These are phyloP conservation scores for Exophiala aquamarina DNA, from an alignment of 2,329 filamentous ascomycete genomes.

Conservation along the genomic window DNA sequence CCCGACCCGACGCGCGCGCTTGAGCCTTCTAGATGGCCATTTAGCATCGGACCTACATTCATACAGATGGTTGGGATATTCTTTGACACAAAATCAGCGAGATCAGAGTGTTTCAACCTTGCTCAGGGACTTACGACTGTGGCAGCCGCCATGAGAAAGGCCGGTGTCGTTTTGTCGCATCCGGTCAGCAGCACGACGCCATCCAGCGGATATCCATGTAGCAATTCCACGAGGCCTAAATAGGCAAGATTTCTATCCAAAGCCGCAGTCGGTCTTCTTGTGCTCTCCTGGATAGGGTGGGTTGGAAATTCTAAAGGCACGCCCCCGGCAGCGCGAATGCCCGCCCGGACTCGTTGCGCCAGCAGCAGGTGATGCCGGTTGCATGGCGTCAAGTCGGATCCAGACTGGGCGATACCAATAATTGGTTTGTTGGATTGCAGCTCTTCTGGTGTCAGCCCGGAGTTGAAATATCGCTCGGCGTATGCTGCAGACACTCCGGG, in stretches of 20 bases:
- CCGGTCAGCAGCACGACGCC: conserved; percentile 53
- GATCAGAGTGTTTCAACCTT: conserved; percentile 1
- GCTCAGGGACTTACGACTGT: conserved; percentile 40
- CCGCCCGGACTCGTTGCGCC: conserved; percentile 51
- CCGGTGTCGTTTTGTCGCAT: conserved; percentile 55
- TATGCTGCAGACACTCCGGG: conserved; percentile 48
- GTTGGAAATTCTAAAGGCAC: conserved; percentile 54
- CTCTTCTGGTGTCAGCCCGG: conserved; percentile 50
- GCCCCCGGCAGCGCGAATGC: conserved; percentile 49
- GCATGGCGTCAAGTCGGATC: conserved; percentile 52
- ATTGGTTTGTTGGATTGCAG: conserved; percentile 52
- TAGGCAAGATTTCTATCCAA: conserved; percentile 53
- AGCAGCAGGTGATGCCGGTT: conserved; percentile 52
- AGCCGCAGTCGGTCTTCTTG: conserved; percentile 48
- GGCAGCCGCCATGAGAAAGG: conserved; percentile 52
- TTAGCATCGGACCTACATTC: conserved; percentile 56
- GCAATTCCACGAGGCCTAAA: conserved; percentile 48
- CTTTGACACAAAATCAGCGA: conserved; percentile 25
- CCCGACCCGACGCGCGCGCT: conserved; percentile 46
- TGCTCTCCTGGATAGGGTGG: conserved; percentile 54
- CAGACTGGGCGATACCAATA: conserved; percentile 54
- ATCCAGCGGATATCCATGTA: conserved; percentile 51
- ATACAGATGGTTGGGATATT: conserved; percentile 54
- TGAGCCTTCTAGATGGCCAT: conserved; percentile 41
- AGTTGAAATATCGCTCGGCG: conserved; percentile 53